phyloP scores from a whole-genome alignment of 2,329 filamentous ascomycete genomes.

The Lachnellula occidentalis region DNA sequence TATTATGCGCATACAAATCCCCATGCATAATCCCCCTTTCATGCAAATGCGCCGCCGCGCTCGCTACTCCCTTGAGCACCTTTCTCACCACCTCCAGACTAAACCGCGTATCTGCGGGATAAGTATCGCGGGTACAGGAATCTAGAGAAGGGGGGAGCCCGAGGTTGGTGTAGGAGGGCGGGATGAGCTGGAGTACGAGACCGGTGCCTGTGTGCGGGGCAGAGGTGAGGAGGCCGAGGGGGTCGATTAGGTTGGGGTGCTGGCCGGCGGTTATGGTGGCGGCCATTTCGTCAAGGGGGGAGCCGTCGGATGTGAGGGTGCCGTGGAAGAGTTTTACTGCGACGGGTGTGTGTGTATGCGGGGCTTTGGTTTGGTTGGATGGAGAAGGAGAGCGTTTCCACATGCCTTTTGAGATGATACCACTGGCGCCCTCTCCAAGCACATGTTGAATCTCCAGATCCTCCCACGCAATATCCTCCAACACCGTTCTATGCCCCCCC shows the following conservation, averaged over 20 bases:
- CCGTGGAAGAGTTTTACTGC: constrained; percentile 46
- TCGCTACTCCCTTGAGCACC: constrained; percentile 38
- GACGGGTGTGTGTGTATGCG: constrained; percentile 32
- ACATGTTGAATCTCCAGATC: constrained; percentile 37
- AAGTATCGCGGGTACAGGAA: constrained; percentile 42
- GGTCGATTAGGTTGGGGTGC: constrained; percentile 41
- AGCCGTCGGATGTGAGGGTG: constrained; percentile 42
- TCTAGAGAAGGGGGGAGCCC: constrained; percentile 40
- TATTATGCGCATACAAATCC: constrained; percentile 44
- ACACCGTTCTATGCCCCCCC: constrained; percentile 21
- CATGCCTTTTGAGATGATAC: constrained; percentile 38
- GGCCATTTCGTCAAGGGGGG: constrained; percentile 44
- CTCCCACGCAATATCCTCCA: constrained; percentile 38
- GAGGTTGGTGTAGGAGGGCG: constrained; percentile 37
- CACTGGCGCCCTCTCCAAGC: constrained; percentile 43
- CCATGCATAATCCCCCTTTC: constrained; percentile 40
- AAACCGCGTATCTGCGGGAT: constrained; percentile 30
- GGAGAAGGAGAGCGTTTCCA: constrained; percentile 28
- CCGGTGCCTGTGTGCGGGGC: constrained; percentile 37
- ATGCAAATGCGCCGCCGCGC: constrained; percentile 41
- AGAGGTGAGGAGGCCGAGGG: constrained; percentile 39
- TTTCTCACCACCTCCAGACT: constrained; percentile 29
- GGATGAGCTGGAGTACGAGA: constrained; percentile 43
- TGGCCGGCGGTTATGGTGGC: constrained; percentile 41
- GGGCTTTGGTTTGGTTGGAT: not conserved